Conservation (phyloP, 1,139 yeast species). For the Suhomyces ambrosiae region DNA sequence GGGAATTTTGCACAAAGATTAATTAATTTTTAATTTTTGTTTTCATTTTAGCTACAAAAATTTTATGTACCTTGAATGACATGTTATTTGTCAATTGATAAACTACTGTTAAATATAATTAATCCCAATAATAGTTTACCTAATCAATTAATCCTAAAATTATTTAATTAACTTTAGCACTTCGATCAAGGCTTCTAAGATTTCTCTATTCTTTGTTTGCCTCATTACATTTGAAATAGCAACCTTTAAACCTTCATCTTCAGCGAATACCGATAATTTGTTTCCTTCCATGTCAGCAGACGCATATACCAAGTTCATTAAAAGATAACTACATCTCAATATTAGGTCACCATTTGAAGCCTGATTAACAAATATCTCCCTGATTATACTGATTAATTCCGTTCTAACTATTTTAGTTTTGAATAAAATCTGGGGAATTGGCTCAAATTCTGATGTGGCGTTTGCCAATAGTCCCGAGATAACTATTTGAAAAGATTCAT, state of each 20-base stretch:
- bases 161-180: slow-evolving; percentile 21
- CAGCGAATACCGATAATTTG: slow-evolving; percentile 15
- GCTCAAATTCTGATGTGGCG: slow-evolving; percentile 48
- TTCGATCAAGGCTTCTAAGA: slow-evolving; percentile 24
- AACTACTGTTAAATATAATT: no score
- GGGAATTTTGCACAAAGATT: slow-evolving; percentile 44
- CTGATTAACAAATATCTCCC: slow-evolving; percentile 33
- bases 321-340: slow-evolving; percentile 36
- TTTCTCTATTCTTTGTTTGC: slow-evolving; percentile 19
- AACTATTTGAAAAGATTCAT: slow-evolving; percentile 40
- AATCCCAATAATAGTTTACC: no score
- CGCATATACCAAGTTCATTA: slow-evolving; percentile 34
- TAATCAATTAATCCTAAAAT: neutral
- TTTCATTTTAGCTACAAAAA: neutral
- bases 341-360: slow-evolving; percentile 32
- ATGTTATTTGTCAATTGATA: neutral
- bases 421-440: slow-evolving; percentile 41
- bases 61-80: neutral
- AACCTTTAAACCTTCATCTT: slow-evolving; percentile 20
- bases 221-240: slow-evolving; percentile 22
- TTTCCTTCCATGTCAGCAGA: slow-evolving; percentile 18
- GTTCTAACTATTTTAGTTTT: slow-evolving; percentile 25
- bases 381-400: slow-evolving; percentile 26
- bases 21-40: slow-evolving; percentile 29
- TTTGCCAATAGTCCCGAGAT: slow-evolving; percentile 53